Base-by-base conservation (phyloP, 2,329 filamentous ascomycete species). In the Neoscytalidium dimidiatum region DNA sequence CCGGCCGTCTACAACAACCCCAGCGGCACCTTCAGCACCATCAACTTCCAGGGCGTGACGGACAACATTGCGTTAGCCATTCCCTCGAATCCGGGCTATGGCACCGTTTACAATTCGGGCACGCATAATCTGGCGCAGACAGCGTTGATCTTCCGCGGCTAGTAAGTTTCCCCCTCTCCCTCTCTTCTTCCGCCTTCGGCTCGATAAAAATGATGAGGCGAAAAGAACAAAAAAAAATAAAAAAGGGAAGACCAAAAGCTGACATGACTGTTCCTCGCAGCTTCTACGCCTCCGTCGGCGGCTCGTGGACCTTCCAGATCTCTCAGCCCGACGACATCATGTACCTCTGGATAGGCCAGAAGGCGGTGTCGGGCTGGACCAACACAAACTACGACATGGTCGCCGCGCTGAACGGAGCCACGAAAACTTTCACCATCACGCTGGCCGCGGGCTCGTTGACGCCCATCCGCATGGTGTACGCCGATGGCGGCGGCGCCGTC, bases 1-100 rank as follows among this genome's bases (percentile, higher is more conserved):
- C 53, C 53, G 14, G 35, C 4, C 21, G 38, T 43, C 4, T 58
- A 58, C 53, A 58, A 58, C 53, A 58, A 56, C 21, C 51, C 53
- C 23, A 4, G 6, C 6, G 9, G 11, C 9, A n/a, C 53, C 11
- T 43, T 43, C 35, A 58, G 8, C 21, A 31, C 5, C 3, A 28
- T 44, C 35, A 29, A 43, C 17, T 43, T 44, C 53, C 13, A 7
- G 23, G 53, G 53, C 6, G 3, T 29, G 6, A n/a, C 38, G 8
- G 35, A 58, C 53, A 43, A 58, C 17, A 58, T 58, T 7, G 17
- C 3, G 2, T 1, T 58, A 0, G 38, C 23, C 7, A 43, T 57
- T 14, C 1, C 33, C 21, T n/a, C 33, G 4, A 17, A 44, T 7
- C 35, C 52, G 4, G 14, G 14, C 6, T n/a, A 17, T 11, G 33